Percentiles rank a stretch among this genome's conserved stretches.
phyloP scores from a whole-genome alignment of 768 basidiomycete genomes.

The Boletus speciosus region DNA sequence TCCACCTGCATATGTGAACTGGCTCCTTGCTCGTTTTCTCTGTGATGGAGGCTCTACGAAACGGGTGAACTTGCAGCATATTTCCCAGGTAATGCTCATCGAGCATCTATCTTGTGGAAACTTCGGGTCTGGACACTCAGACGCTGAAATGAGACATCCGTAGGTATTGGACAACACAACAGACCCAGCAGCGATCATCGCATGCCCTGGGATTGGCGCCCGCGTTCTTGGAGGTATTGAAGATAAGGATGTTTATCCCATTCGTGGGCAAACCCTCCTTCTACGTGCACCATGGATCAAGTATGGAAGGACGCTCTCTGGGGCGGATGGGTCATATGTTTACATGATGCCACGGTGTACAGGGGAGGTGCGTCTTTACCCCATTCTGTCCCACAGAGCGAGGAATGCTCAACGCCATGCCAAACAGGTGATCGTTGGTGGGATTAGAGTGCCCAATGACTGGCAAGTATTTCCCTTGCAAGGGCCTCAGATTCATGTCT shows the following conservation, averaged over 20 bases:
- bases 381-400: not conserved
- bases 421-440: conserved; percentile 53
- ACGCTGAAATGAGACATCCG: not conserved
- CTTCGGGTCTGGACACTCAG: not conserved
- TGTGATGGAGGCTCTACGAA: conserved; percentile 57
- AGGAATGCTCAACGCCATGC: not conserved
- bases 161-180: conserved; percentile 14
- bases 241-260: conserved; percentile 45
- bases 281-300: conserved; percentile 49
- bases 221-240: conserved; percentile 50
- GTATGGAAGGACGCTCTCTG: conserved; percentile 33
- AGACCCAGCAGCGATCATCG: conserved; percentile 47
- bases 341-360: conserved; percentile 37
- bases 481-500: no score
- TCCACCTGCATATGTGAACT: conserved; percentile 57
- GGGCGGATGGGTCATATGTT: conserved; percentile 28
- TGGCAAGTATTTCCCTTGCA: conserved; percentile 40
- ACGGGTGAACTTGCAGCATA: conserved; percentile 61
- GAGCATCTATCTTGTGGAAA: not conserved
- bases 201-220: conserved; percentile 67
- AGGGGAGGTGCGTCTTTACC: conserved; percentile 37
- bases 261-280: conserved; percentile 45
- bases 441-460: conserved; percentile 54
- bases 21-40: conserved; percentile 58
- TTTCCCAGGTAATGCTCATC: conserved; percentile 48